These are phyloP conservation scores for Euptelea pleiosperma DNA, from an alignment of 164 flowering plant species.

Conservation along the genomic window DNA sequence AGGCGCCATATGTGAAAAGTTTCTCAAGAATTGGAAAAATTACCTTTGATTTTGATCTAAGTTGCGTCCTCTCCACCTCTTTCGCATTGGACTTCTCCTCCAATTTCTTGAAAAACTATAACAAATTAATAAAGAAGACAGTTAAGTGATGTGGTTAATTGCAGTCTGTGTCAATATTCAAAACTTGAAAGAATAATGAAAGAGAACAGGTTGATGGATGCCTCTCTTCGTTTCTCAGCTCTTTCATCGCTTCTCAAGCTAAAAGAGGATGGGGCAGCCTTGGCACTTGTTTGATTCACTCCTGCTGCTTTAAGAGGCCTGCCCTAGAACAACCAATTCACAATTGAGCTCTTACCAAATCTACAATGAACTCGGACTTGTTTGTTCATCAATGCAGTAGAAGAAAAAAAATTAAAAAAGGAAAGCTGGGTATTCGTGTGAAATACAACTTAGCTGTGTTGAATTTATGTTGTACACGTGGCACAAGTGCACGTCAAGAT, in stretches of 20 bases:
- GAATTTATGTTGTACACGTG: too few relatives aligned
- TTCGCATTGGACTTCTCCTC: conserved; percentile 43
- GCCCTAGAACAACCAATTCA: conserved; percentile 16
- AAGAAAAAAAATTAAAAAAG: too few relatives aligned
- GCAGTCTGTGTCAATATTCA: neutral
- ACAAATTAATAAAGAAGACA: neutral
- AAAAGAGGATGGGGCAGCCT: conserved; percentile 25
- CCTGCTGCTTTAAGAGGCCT: conserved; percentile 35
- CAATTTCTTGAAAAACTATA: conserved; percentile 29
- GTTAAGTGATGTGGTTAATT: neutral
- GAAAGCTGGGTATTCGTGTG: too few relatives aligned
- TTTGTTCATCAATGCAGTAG: too few relatives aligned
- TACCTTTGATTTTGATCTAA: conserved; percentile 56
- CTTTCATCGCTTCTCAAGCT: conserved; percentile 41
- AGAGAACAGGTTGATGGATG: conserved; percentile 16
- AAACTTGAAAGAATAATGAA: too few relatives aligned
- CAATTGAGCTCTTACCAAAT: neutral
- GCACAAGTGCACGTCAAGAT: too few relatives aligned
- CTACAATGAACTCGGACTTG: neutral
- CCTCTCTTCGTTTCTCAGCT: conserved; percentile 57
- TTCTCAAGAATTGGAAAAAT: too few relatives aligned
- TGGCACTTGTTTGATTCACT: conserved; percentile 26
- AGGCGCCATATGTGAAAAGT: too few relatives aligned
- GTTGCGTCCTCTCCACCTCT: conserved; percentile 33
- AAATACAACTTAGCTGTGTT: too few relatives aligned